Base-by-base conservation (phyloP, 331 rosid genomes). In the Rhamnella rubrinervis region DNA sequence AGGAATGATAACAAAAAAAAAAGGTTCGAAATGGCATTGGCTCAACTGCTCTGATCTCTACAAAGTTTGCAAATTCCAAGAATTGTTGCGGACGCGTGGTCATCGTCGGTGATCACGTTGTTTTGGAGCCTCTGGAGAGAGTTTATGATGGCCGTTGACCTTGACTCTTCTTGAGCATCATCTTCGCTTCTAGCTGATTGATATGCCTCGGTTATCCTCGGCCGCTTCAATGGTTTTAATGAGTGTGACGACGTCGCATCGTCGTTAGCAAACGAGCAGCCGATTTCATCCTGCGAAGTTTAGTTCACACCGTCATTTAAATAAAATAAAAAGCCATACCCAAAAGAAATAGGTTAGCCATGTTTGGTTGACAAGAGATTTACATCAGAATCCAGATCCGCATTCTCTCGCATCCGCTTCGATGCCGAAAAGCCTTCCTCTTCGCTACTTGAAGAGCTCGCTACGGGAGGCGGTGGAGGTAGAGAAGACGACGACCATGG, bases 401-500 rank as follows among this genome's bases (percentile, higher is more conserved):
- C 73, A 62, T 51, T 57, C 55, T 73, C 79, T 56, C 81, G 71
- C 72, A 9, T 15, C n/a, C 85, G 78, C 76, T 82, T 82, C 71
- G 71, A 58, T 8, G 66, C 69, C 18, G 71, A 65, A 70, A 16
- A 6, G 15, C 59, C 40, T 52, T 50, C 78, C 53, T 60, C 71
- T 59, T 38, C 84, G 10, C 46, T 74, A 44, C 67, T 61, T 13
- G 85, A 74, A 58, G 69, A 77, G 63, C 70, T 64, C 7, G 70
- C 67, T 3, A 53, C 40, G 23, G 23, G 61, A 2, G 67, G 68
- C 52, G 64, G 72, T 9, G 70, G 74, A 2, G 53, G 46, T 16
- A 74, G 18, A 23, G 80, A 64, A 59, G 41, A 53, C 35, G 61
- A 72, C 5, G 86, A 80, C 92, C 82, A 79, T 17, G 96, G 93